Conservation (phyloP, 1,139 yeast genomes). For the Diutina pseudorugosa region DNA sequence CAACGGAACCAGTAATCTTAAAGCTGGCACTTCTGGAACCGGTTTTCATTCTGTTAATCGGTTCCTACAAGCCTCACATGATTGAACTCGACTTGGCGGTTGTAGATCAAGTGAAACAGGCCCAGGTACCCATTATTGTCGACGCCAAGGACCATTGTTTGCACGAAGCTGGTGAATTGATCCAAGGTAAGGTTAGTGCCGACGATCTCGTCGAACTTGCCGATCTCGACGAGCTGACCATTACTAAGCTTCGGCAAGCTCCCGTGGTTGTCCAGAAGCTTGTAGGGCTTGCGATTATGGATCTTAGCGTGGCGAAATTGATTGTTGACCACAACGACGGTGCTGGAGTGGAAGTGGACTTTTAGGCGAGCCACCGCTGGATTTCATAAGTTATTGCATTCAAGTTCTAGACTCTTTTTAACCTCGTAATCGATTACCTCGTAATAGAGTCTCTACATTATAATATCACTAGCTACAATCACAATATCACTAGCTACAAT, state of each 20-base stretch:
- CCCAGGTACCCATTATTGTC: slow-evolving; percentile 29
- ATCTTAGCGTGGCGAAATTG: slow-evolving; percentile 27
- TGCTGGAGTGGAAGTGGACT: neutral
- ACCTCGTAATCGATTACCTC: too few species aligned
- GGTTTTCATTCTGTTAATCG: slow-evolving; percentile 47
- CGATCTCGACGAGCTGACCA: slow-evolving; percentile 14
- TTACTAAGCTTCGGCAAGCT: neutral
- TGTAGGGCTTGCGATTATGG: slow-evolving; percentile 56
- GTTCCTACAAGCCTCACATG: slow-evolving; percentile 62
- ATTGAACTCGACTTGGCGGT: slow-evolving; percentile 42
- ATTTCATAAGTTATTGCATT: too few species aligned
- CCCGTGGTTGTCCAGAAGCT: slow-evolving; percentile 33
- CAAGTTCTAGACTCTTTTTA: too few species aligned
- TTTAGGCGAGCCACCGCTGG: neutral
- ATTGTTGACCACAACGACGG: neutral
- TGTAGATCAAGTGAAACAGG: slow-evolving; percentile 17
- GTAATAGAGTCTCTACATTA: too few species aligned
- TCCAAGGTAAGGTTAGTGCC: slow-evolving; percentile 26
- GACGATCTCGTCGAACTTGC: slow-evolving; percentile 34
- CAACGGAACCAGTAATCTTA: slow-evolving; percentile 37
- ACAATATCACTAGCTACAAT: too few species aligned
- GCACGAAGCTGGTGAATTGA: slow-evolving; percentile 55
- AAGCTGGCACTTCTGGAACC: slow-evolving; percentile 15
- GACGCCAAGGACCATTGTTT: slow-evolving; percentile 48
- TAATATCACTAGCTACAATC: too few species aligned